Percentiles rank a stretch among this genome's conserved stretches.
Evolutionary conservation across 1,284 basidiomycete species (phyloP).

Genomic region (Tylopilus orsonianus): DNA sequence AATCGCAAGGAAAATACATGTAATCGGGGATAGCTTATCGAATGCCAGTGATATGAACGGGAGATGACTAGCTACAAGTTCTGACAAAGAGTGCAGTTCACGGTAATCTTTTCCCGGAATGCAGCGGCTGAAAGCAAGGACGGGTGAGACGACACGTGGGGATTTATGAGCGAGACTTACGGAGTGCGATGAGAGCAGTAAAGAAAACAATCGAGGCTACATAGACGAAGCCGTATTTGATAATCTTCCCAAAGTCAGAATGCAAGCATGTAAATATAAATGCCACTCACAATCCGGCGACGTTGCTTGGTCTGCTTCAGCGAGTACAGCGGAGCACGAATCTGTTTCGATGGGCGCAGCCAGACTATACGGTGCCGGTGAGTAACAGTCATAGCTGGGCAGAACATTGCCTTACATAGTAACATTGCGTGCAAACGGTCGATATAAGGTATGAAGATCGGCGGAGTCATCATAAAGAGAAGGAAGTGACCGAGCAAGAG

Average conservation of each 20-base stretch:
- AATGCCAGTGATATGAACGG: conserved; percentile 27
- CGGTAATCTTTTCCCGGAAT: conserved; percentile 56
- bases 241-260: conserved; percentile 42
- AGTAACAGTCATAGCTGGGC: conserved; percentile 19
- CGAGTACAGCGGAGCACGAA: conserved; percentile 91
- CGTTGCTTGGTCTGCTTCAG: conserved; percentile 85
- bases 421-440: conserved; percentile 76
- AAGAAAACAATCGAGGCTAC: conserved; percentile 74
- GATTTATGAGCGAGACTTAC: conserved; percentile 48
- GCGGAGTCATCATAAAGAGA: conserved; percentile 73
- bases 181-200: conserved; percentile 71
- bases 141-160: background rate
- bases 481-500: conserved; percentile 66
- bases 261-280: background rate
- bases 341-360: conserved; percentile 86
- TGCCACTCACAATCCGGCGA: conserved; percentile 73
- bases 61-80: conserved; percentile 50
- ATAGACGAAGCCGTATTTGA: conserved; percentile 80
- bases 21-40: conserved; percentile 32
- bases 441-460: conserved; percentile 71
- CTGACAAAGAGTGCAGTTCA: conserved; percentile 69
- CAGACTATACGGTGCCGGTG: conserved; percentile 54
- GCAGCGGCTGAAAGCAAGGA: conserved; percentile 47
- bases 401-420: conserved; percentile 53
- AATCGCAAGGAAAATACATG: conserved; percentile 26